These are phyloP conservation scores for Hypoxylon fragiforme DNA, from an alignment of 495 filamentous ascomycete genomes.

Conservation along the genomic window DNA sequence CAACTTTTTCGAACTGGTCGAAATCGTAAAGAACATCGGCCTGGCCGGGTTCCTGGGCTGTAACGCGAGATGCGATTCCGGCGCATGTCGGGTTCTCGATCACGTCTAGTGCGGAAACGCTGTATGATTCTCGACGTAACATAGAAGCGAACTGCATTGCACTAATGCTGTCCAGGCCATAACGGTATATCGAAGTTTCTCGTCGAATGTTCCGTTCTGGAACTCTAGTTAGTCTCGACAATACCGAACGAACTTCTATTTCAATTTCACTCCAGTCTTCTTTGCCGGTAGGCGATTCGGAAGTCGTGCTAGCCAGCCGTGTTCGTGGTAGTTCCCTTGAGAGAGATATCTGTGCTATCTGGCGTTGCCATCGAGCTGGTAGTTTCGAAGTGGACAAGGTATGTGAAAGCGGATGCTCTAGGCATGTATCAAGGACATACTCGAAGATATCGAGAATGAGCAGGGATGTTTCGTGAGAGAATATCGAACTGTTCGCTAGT, in stretches of 20 bases:
- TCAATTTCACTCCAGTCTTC: slow-evolving; percentile 57
- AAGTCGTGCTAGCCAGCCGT: not conserved
- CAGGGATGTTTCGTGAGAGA: slow-evolving; percentile 45
- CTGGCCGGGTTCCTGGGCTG: not conserved
- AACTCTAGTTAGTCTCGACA: slow-evolving; percentile 58
- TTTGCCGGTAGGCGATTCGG: not conserved
- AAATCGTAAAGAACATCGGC: slow-evolving; percentile 51
- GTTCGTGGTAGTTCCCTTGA: not conserved
- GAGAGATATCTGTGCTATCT: slow-evolving; percentile 16
- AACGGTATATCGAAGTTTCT: slow-evolving; percentile 71
- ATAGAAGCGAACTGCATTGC: slow-evolving; percentile 74
- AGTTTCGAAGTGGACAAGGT: slow-evolving; percentile 11
- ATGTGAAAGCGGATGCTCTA: slow-evolving; percentile 41
- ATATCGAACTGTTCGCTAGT: slow-evolving; percentile 37
- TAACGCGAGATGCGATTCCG: slow-evolving; percentile 45
- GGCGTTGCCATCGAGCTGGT: slow-evolving; percentile 15
- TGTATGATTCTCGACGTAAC: slow-evolving; percentile 60
- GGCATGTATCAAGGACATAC: slow-evolving; percentile 41
- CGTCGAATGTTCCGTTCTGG: slow-evolving; percentile 59
- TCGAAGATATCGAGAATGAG: slow-evolving; percentile 55
- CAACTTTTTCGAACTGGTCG: slow-evolving; percentile 36
- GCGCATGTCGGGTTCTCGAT: slow-evolving; percentile 62
- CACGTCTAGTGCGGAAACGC: slow-evolving; percentile 66
- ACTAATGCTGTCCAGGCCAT: slow-evolving; percentile 87
- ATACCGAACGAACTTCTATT: slow-evolving; percentile 53